Base-by-base conservation (phyloP, 345 rosid genomes). In the Excoecaria agallocha region DNA sequence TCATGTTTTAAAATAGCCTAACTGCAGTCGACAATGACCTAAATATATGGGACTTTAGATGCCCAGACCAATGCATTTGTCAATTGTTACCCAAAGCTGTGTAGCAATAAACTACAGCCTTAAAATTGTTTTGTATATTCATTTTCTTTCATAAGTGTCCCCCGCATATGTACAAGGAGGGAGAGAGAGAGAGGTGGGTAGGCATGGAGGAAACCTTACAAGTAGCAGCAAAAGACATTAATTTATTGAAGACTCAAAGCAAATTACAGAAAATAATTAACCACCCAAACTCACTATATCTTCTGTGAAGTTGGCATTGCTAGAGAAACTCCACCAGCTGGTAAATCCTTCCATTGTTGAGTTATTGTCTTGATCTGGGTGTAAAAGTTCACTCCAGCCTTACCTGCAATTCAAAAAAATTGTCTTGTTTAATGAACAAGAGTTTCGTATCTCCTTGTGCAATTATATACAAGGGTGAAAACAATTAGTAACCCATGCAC, bases 231-330 rank as follows among this genome's bases (percentile, higher is more conserved):
- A 39, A 52, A 43, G 56, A 56, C 43, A 65, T 45, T 20, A 9
- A 74, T 43, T 68, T 75, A 68, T 75, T 59, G 37, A 39, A 54
- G 24, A 16, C 9, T 57, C 13, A 19, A 57, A 43, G 39, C 57
- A 48, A 25, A 37, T 30, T n/a, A 45, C 43, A 48, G 24, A 46
- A 22, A 13, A 16, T 41, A 74, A 24, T 51, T 51, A 24, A 24
- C 24, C 8, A 30, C 3, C 22, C 48, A 12, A 10, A 51, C 25
- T 17, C 20, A 24, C 41, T 81, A 82, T 62, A 81, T 82, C 87
- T 91, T 89, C 78, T 89, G 93, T 6, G 98, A 95, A 8, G 96
- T 95, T 13, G 99, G 99, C 99, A 95, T 95, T 54, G 98, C 99
- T n/a, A 95, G 87, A 20, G 98, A 95, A 71, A 93, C 89, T 54